A percentile compares a stretch with the other conserved stretches of the same genome.
These are phyloP conservation scores for Emericellopsis atlantica DNA, from an alignment of 2,329 filamentous ascomycete species.

Conservation along the genomic window DNA sequence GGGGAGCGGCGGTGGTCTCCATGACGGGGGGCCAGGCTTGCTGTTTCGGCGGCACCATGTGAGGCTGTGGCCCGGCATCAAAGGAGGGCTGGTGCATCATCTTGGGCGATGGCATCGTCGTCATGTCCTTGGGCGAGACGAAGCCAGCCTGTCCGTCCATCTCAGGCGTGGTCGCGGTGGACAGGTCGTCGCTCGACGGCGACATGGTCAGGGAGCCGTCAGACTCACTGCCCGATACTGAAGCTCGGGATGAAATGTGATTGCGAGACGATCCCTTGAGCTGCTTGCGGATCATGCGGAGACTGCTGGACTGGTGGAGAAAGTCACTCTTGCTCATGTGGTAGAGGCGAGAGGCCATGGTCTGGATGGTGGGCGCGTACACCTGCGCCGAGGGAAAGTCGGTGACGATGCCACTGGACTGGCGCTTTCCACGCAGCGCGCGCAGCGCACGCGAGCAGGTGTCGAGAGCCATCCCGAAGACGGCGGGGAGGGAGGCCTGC, in stretches of 20 bases:
- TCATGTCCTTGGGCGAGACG: slow-evolving; percentile 6
- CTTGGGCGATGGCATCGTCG: slow-evolving; percentile 1
- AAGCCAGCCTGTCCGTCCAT: background rate
- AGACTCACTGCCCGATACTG: slow-evolving; percentile 1
- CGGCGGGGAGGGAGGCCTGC: slow-evolving; percentile 11
- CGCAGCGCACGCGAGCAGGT: slow-evolving; percentile 16
- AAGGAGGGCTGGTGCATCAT: background rate
- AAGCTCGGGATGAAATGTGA: slow-evolving; percentile 5
- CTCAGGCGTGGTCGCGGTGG: slow-evolving; percentile 1
- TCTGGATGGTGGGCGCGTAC: slow-evolving; percentile 11
- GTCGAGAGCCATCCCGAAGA: slow-evolving; percentile 16
- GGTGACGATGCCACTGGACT: slow-evolving; percentile 5
- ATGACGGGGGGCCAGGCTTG: slow-evolving; percentile 2
- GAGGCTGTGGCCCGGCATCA: background rate
- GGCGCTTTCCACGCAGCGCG: slow-evolving; percentile 9
- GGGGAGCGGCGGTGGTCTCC: slow-evolving; percentile 3
- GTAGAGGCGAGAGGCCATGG: slow-evolving; percentile 13
- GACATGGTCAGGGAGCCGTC: background rate
- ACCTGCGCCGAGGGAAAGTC: slow-evolving; percentile 8
- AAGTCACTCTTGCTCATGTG: slow-evolving; percentile 13
- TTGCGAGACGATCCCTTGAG: slow-evolving; percentile 13
- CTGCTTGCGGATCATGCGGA: slow-evolving; percentile 13
- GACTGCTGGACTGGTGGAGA: slow-evolving; percentile 10
- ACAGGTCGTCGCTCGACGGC: background rate
- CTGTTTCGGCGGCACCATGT: background rate